A percentile compares a stretch with the other conserved stretches of the same genome.
Conservation (phyloP, 768 basidiomycete genomes). For the Mycena crocata region DNA sequence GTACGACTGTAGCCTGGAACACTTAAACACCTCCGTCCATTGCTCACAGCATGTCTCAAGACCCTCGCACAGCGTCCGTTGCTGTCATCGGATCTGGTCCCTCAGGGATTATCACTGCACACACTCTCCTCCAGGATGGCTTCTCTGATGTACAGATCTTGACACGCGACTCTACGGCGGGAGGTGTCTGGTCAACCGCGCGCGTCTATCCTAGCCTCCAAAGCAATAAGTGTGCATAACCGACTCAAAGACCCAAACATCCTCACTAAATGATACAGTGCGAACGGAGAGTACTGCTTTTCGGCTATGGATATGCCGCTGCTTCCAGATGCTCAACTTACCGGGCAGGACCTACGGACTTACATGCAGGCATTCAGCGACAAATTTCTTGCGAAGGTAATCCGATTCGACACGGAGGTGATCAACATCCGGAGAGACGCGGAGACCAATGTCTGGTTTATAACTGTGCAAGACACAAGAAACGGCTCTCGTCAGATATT, state of each 20-base stretch:
- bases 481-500: constrained; percentile 43
- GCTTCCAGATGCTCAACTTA: constrained; percentile 58
- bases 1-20: too few relatives aligned
- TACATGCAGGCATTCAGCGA: constrained; percentile 69
- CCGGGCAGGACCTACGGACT: constrained; percentile 62
- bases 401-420: constrained; percentile 62
- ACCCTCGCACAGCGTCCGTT: constrained; percentile 37
- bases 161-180: constrained; percentile 64
- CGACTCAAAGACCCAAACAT: background rate
- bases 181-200: constrained; percentile 70
- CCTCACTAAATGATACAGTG: constrained; percentile 49
- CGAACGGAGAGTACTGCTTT: constrained; percentile 73
- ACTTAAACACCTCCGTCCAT: too few relatives aligned
- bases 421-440: constrained; percentile 54
- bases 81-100: constrained; percentile 68
- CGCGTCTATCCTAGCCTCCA: constrained; percentile 67
- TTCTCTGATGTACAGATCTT: constrained; percentile 66
- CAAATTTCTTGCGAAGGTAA: constrained; percentile 55
- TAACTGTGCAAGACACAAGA: constrained; percentile 50
- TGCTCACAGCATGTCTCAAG: constrained; percentile 4
- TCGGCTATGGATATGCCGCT: constrained; percentile 65
- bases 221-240: constrained; percentile 69
- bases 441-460: constrained; percentile 53
- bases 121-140: constrained; percentile 67
- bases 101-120: constrained; percentile 69